A percentile compares a stretch with the other conserved stretches of the same genome.
Evolutionary conservation across 495 filamentous ascomycete genomes (phyloP).

Genomic region (Articulospora tetracladia): DNA sequence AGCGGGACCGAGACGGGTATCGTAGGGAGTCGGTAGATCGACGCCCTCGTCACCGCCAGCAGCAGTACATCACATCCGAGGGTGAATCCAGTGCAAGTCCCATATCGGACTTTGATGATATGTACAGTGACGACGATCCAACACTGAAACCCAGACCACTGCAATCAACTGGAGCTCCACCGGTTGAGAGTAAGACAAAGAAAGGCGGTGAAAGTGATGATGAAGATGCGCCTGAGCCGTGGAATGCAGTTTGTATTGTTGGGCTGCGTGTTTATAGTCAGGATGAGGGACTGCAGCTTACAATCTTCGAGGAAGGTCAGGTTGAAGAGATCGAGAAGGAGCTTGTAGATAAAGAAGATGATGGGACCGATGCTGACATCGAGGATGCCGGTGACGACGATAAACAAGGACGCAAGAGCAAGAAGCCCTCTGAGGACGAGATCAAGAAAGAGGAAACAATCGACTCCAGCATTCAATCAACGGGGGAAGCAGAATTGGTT

Average conservation of each 20-base stretch:
- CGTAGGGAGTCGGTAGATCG: constrained; percentile 1
- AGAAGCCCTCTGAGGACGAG: neutral
- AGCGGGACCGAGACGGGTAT: neutral
- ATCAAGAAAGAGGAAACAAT: neutral
- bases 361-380: neutral
- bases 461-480: neutral
- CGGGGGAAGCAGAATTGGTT: neutral
- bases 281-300: constrained; percentile 16
- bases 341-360: neutral
- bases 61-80: constrained; percentile 14
- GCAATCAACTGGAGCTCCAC: neutral
- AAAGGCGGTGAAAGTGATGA: constrained; percentile 24
- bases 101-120: constrained; percentile 21
- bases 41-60: neutral
- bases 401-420: no score
- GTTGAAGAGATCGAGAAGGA: neutral
- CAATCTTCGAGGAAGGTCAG: neutral
- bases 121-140: constrained; percentile 23
- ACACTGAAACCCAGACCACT: constrained; percentile 10
- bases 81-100: constrained; percentile 24
- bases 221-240: constrained; percentile 46
- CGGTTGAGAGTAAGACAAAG: neutral
- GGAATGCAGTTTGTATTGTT: constrained; percentile 28
- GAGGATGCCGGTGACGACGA: neutral
- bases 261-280: constrained; percentile 33